Evolutionary conservation across 768 basidiomycete genomes (phyloP).

Genomic region (Tricholoma matsutake): DNA sequence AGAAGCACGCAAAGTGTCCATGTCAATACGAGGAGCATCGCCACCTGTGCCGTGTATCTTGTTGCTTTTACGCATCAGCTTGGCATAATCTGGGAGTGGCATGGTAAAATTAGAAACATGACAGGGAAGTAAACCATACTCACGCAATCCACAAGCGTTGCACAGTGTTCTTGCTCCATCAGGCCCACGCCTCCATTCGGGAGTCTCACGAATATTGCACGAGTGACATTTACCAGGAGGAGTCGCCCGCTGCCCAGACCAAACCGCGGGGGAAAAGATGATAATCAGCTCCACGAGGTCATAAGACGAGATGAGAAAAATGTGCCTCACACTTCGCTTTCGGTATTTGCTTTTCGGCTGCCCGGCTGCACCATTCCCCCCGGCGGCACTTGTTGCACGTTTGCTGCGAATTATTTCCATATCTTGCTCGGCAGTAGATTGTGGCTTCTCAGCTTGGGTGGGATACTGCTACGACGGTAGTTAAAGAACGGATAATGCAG

Average conservation of each 20-base stretch:
- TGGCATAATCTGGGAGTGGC: conserved; percentile 66
- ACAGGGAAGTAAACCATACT: conserved; percentile 28
- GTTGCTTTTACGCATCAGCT: conserved; percentile 76
- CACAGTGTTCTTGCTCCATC: conserved; percentile 83
- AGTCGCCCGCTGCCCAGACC: conserved; percentile 64
- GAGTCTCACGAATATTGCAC: conserved; percentile 83
- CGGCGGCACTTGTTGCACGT: conserved; percentile 69
- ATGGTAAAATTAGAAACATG: background rate
- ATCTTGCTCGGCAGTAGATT: conserved; percentile 73
- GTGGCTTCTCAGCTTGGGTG: conserved; percentile 35
- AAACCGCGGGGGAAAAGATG: conserved; percentile 26
- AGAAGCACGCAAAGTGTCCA: conserved; percentile 75
- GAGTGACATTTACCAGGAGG: conserved; percentile 87
- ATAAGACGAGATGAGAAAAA: conserved; percentile 4
- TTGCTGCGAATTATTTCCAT: conserved; percentile 85
- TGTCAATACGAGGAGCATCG: conserved; percentile 57
- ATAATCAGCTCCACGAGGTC: conserved; percentile 15
- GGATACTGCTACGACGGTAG: conserved; percentile 23
- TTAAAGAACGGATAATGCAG: background rate
- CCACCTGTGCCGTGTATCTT: conserved; percentile 57
- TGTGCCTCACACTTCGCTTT: conserved; percentile 73
- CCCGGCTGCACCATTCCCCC: conserved; percentile 43
- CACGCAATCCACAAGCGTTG: conserved; percentile 84
- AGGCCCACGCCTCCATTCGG: conserved; percentile 85
- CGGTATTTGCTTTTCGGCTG: conserved; percentile 79